phyloP scores from a whole-genome alignment of 75 land plant genomes.

The Cryptomeria japonica region DNA sequence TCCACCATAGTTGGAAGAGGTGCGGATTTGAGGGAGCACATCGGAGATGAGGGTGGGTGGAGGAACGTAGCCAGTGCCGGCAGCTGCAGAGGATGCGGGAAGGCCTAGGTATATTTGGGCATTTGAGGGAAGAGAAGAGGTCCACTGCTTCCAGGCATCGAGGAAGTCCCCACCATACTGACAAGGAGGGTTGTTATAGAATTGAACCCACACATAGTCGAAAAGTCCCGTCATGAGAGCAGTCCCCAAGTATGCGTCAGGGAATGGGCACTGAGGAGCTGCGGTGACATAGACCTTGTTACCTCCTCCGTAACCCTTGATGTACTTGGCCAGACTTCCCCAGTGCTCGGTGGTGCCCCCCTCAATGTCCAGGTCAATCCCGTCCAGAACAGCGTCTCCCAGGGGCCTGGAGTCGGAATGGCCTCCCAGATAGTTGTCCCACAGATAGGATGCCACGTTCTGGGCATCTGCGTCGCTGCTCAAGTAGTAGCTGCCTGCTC shows the following conservation, averaged over 20 bases:
- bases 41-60: too few species aligned
- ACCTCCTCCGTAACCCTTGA: not conserved
- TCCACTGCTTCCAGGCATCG: too few species aligned
- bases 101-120: too few species aligned
- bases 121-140: too few species aligned
- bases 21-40: too few species aligned
- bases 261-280: constrained; percentile 53
- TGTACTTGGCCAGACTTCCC: constrained; percentile 21
- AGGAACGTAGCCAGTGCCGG: too few species aligned
- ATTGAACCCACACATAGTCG: constrained; percentile 51
- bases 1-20: too few species aligned
- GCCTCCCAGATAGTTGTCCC: constrained; percentile 41
- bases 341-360: constrained; percentile 18
- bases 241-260: constrained; percentile 19
- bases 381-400: constrained; percentile 45
- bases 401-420: constrained; percentile 32
- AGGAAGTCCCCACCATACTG: too few species aligned
- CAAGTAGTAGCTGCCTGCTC: too few species aligned
- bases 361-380: constrained; percentile 58
- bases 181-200: constrained; percentile 37
- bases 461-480: too few species aligned
- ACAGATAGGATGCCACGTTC: too few species aligned
- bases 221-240: constrained; percentile 36
- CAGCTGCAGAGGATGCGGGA: too few species aligned
- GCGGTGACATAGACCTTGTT: constrained; percentile 30